Evolutionary conservation across 257 asterid species (phyloP), one percentile per base, ranked within the genome.

Genomic region (Solanum paucissectum): DNA sequence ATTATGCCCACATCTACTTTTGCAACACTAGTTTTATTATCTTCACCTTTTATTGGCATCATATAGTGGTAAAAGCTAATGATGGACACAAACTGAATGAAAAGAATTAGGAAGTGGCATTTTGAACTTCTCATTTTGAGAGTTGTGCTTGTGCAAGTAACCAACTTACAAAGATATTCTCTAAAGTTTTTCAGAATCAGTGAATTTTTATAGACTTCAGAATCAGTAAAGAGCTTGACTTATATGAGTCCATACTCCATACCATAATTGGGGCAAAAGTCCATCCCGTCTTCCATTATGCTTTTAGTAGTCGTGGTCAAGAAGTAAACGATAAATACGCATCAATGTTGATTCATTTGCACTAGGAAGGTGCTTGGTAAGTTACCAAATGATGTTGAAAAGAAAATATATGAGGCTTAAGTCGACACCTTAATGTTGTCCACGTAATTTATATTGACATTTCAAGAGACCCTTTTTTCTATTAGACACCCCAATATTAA

Each of bases 1-100:
- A 93, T 89, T 5, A 93, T 52, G 12, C 95, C 95, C 14, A 93
- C 89, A 58, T 92, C 90, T 37, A 87, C 90, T 52, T 40, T 42
- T 40, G 9, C 37, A 3, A 2, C 88, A 49, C 37, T 81, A 2
- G 34, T 87, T 37, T 86, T 77, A 37, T 83, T 64, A 37, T 84
- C 86, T 23, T 36, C 60, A 34, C 76, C 85, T 8, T n/a, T 79
- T 79, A 79, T 27, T 79, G 16, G 38, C 27, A 8, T 79, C 9
- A 37, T 69, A 52, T 38, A 62, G 11, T 27, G 20, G 88, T 38
- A 34, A 46, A 76, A 84, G 88, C 85, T 86, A 25, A 32, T 29
- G 68, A 79, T 27, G 79, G 87, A 62, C 36, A 87, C 5, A 25
- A 44, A 0, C 12, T 13, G 83, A n/a, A 87, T 58, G 21, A 89